A percentile compares a stretch with the other conserved stretches of the same genome.
Conservation (phyloP, 306 rosid species). For the Crotalaria pallida region DNA sequence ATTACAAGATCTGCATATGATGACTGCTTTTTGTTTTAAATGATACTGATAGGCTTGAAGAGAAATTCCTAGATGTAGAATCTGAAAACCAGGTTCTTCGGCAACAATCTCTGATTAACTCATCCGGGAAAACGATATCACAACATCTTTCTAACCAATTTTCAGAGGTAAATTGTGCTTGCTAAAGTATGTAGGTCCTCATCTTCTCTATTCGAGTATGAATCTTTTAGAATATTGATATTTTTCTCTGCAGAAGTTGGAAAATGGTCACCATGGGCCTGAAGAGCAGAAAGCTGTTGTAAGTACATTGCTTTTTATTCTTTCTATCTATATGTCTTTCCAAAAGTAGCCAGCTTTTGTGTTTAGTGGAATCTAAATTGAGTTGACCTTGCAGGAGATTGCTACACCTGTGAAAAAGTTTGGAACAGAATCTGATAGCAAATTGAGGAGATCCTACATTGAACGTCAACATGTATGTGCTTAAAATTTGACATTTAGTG, state of each 20-base stretch:
- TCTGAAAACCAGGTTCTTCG: constrained; percentile 86
- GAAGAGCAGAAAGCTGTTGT: constrained; percentile 63
- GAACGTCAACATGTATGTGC: constrained; percentile 91
- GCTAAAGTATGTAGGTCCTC: background rate
- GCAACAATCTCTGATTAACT: constrained; percentile 51
- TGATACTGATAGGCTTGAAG: constrained; percentile 74
- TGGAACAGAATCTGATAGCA: constrained; percentile 83
- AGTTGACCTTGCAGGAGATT: constrained; percentile 44
- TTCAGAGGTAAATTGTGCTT: constrained; percentile 40
- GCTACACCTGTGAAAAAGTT: constrained; percentile 72
- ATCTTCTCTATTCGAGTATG: background rate
- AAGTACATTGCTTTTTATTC: constrained; percentile 23
- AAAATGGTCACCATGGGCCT: constrained; percentile 72
- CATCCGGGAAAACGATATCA: constrained; percentile 56
- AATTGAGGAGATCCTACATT: constrained; percentile 72
- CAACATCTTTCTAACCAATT: constrained; percentile 61
- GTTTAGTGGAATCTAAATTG: constrained; percentile 18
- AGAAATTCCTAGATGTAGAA: constrained; percentile 75
- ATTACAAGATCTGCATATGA: constrained; percentile 9
- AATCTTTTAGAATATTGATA: constrained; percentile 5
- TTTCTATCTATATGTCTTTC: background rate
- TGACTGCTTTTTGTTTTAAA: constrained; percentile 24
- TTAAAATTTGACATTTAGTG: constrained; percentile 18
- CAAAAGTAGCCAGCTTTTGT: background rate
- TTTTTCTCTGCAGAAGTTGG: constrained; percentile 55